These are phyloP conservation scores for Salix udensis DNA, from an alignment of 345 rosid genomes.

Conservation along the genomic window DNA sequence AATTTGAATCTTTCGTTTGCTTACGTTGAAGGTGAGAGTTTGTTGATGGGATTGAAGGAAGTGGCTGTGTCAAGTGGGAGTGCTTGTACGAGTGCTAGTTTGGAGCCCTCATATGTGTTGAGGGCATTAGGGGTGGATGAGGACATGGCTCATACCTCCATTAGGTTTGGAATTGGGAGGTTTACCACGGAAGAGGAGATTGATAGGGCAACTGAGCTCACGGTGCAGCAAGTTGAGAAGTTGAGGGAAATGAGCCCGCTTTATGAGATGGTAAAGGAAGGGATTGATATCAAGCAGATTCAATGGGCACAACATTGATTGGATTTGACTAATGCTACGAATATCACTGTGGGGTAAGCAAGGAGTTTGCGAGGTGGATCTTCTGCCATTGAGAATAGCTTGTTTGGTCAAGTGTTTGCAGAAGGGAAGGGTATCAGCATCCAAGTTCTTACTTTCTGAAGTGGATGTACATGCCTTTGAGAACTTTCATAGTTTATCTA, in stretches of 20 bases:
- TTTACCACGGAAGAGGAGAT: constrained; percentile 87
- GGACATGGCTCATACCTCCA: constrained; percentile 85
- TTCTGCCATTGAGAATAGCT: neutral
- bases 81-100: constrained; percentile 97
- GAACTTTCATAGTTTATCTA: neutral
- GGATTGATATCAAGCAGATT: constrained; percentile 74
- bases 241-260: constrained; percentile 98
- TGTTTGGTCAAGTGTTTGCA: neutral
- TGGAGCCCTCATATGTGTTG: constrained; percentile 92
- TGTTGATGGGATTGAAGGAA: constrained; percentile 97
- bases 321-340: neutral
- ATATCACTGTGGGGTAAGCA: neutral
- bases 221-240: constrained; percentile 75
- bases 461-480: neutral
- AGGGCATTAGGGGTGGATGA: constrained; percentile 98
- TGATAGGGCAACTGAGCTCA: constrained; percentile 75
- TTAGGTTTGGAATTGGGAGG: constrained; percentile 95
- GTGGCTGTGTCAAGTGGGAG: constrained; percentile 98
- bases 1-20: constrained; percentile 90
- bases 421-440: neutral
- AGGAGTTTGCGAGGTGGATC: neutral
- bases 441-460: neutral
- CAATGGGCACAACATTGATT: constrained; percentile 44
- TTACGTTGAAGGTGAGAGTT: constrained; percentile 93
- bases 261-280: constrained; percentile 91